Base-by-base conservation (phyloP, 495 filamentous ascomycete genomes). In the Aspergillus campestris region DNA sequence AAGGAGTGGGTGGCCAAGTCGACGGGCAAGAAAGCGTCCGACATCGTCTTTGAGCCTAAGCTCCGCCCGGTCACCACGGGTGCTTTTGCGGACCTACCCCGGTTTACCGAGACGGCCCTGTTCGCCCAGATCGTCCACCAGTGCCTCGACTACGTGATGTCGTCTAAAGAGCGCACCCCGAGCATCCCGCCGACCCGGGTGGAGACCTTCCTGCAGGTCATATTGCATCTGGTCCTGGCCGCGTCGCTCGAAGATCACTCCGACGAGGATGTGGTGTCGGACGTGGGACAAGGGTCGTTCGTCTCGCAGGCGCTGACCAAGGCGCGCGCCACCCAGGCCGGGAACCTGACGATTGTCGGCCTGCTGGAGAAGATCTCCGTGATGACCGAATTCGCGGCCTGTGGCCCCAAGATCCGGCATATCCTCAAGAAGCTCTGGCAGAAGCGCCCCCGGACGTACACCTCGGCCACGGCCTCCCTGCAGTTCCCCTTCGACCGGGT, bases 61-160 rank as follows among this genome's bases (percentile, higher is more conserved):
- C 71, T 95, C 18, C 81, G 80, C n/a, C 77, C 79, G 34, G 89
- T 97, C 40, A 65, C 73, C 6, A 79, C 79, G 0, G 89, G 89
- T 8, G 73, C 82, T 1, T 99, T 95, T 58, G 69, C 77, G 6
- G 71, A 82, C 40, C 76, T 97, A 15, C 65, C 84, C 7, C 67
- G 71, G 8, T 95, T 97, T 50, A 95, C 89, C 3, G 70, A 73
- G 49, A 90, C 84, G 6, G 75, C 83, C 38, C 70, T 97, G 45
- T 99, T 99, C 56, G 83, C 84, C 4, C 91, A 97, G 60, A 79
- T 96, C 41, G 80, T 95, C 31, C 91, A 87, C 61, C 90, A 91
- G 62, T 86, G 85, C 32, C 72, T 99, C 5, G 74, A 84, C 35
- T 95, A 91, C 58, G 74, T 82, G 6, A 66, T 89, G 12, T 75